Evolutionary conservation across 2,329 filamentous ascomycete species (phyloP).

Genomic region (Nothopassalora personata): DNA sequence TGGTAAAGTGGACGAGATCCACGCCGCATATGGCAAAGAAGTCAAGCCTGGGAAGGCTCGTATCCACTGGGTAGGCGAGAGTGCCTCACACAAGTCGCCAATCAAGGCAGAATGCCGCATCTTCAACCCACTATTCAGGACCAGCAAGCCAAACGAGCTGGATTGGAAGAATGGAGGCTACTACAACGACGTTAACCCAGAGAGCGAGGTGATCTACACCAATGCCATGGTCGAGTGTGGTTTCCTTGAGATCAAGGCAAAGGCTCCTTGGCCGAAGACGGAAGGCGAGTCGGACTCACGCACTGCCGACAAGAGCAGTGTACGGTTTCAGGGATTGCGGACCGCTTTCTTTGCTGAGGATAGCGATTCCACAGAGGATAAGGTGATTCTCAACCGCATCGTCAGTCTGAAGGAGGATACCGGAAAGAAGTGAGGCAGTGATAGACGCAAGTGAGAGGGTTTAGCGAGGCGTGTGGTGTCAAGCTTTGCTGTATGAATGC

Average conservation of each 20-base stretch:
- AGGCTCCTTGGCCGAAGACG: constrained; percentile 77
- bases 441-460: not conserved
- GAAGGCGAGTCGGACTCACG: constrained; percentile 60
- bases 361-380: constrained; percentile 57
- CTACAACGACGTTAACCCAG: constrained; percentile 74
- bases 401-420: constrained; percentile 85
- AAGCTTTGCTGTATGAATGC: not conserved
- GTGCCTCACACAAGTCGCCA: constrained; percentile 55
- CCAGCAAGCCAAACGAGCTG: constrained; percentile 70
- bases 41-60: constrained; percentile 42
- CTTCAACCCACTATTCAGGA: constrained; percentile 80
- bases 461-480: constrained; percentile 1
- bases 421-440: constrained; percentile 49
- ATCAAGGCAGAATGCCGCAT: constrained; percentile 68
- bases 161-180: constrained; percentile 68
- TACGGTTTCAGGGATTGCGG: constrained; percentile 87
- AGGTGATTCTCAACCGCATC: constrained; percentile 82
- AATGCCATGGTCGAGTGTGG: constrained; percentile 78
- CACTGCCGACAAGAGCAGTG: constrained; percentile 57
- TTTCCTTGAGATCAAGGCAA: constrained; percentile 66
- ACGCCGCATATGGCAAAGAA: constrained; percentile 65
- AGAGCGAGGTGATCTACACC: constrained; percentile 74
- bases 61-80: constrained; percentile 84
- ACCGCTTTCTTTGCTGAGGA: constrained; percentile 82
- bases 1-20: constrained; percentile 63